Base-by-base conservation (phyloP, 768 basidiomycete species). In the Mycena sanguinolenta region DNA sequence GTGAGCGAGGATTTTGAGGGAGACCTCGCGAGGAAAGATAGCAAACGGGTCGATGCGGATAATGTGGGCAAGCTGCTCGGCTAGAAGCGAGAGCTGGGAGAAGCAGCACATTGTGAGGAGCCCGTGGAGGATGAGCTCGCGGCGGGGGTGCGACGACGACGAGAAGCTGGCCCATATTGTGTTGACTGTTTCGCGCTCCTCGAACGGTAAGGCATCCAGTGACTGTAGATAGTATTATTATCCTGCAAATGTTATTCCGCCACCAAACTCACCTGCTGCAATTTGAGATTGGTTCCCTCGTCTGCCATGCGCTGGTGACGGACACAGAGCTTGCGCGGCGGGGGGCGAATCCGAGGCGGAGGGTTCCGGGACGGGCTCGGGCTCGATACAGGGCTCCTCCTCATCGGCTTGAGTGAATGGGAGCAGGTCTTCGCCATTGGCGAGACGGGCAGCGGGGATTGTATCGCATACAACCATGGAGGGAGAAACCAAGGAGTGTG, bases 51-150 rank as follows among this genome's bases (percentile, higher is more conserved):
- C 98, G 80, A 99, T 92, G 74, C 98, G 92, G 79, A 98, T 98
- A 74, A 98, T 91, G 73, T 95, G 91, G 38, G 91, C 85, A 69
- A 99, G 94, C 62, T 96, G 93, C 72, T 98, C 95, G 34, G 96
- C 93, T 67, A 99, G 92, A 58, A 98, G 93, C 30, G 98, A 98
- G 32, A 99, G 91, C 77, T 99, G 96, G 55, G 95, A 97, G 85
- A 98, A 98, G 82, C 98, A 99, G 80, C 97, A 99, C 96, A 99
- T 99, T 19, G 98, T 98, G 74, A 99, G 90, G 67, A 99, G 88
- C 46, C 98, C 98, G 76, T 95, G 95, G 58, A 99, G 92, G 78
- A 99, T 98, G 78, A 99, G 90, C 63, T 94, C 95, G 42, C 98
- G 89, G 39, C 94, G 91, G 7, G 93, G 90, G 76, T 98, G 96